These are phyloP conservation scores for Dryas drummondii DNA, from an alignment of 306 rosid species.

Conservation along the genomic window DNA sequence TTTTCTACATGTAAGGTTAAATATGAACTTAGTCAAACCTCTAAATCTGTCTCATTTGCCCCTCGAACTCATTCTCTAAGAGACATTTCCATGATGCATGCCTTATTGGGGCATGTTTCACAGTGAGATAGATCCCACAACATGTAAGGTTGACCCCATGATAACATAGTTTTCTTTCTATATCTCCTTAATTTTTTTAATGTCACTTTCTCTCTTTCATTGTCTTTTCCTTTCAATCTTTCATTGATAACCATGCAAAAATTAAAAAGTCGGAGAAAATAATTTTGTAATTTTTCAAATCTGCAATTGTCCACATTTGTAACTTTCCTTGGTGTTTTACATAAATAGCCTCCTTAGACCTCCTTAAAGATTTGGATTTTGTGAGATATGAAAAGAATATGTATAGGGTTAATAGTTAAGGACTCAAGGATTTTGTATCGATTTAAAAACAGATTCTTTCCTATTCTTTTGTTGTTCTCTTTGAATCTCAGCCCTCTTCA, in stretches of 20 bases:
- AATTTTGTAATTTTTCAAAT: neutral
- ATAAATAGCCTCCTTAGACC: neutral
- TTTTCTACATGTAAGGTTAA: neutral
- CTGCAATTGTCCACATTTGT: neutral
- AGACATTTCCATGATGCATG: neutral
- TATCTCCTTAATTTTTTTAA: neutral
- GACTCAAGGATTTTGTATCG: too few species aligned
- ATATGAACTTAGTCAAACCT: neutral
- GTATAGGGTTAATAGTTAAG: too few species aligned
- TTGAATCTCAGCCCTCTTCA: too few species aligned
- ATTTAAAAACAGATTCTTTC: too few species aligned
- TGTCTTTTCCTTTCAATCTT: constrained; percentile 8
- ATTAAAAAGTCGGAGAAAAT: neutral
- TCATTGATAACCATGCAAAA: neutral
- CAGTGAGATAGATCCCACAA: too few species aligned
- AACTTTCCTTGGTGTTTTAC: neutral
- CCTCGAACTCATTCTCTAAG: neutral
- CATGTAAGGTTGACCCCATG: neutral
- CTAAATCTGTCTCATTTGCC: neutral
- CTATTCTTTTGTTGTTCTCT: too few species aligned
- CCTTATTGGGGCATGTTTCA: too few species aligned
- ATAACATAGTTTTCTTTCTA: neutral
- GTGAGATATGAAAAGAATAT: too few species aligned
- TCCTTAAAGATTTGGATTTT: too few species aligned
- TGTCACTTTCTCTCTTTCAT: neutral